A percentile compares a stretch with the other conserved stretches of the same genome.
These are phyloP conservation scores for Nepenthes gracilis DNA, from an alignment of 148 eudicot species.

Conservation along the genomic window DNA sequence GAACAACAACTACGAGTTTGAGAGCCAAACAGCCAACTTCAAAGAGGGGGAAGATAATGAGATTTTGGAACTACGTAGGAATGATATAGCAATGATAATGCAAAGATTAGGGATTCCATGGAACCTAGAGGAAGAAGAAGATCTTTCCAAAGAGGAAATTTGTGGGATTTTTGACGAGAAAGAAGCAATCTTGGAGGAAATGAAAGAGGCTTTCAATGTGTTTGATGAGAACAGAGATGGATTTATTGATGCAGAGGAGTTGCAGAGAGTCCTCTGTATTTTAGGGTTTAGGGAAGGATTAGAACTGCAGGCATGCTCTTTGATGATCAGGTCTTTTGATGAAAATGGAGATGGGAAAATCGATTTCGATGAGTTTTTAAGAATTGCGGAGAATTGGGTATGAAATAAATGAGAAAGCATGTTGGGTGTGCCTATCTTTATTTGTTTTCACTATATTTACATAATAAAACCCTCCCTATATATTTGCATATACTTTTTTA, in stretches of 20 bases:
- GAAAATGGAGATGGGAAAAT: constrained; percentile 36
- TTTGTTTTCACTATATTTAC: too few species aligned
- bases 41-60: constrained; percentile 7
- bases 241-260: constrained; percentile 54
- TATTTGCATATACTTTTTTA: too few species aligned
- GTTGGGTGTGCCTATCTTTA: too few species aligned
- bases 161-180: constrained; percentile 39
- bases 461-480: too few species aligned
- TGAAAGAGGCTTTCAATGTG: constrained; percentile 49
- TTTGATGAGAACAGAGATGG: constrained; percentile 67
- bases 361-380: constrained; percentile 47
- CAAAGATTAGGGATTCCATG: constrained; percentile 27
- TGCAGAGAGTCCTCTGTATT: constrained; percentile 37
- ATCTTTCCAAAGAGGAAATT: constrained; percentile 13
- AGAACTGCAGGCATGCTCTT: constrained; percentile 27
- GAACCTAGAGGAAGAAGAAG: constrained; percentile 11
- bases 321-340: constrained; percentile 42
- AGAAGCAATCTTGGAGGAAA: constrained; percentile 46
- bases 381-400: constrained; percentile 2
- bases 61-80: constrained; percentile 3
- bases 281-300: constrained; percentile 37
- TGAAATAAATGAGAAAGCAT: too few species aligned
- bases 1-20: too few species aligned
- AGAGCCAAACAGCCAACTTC: too few species aligned
- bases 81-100: constrained; percentile 33